Base-by-base conservation (phyloP, 805 yeast genomes). In the Suhomyces emberorum region DNA sequence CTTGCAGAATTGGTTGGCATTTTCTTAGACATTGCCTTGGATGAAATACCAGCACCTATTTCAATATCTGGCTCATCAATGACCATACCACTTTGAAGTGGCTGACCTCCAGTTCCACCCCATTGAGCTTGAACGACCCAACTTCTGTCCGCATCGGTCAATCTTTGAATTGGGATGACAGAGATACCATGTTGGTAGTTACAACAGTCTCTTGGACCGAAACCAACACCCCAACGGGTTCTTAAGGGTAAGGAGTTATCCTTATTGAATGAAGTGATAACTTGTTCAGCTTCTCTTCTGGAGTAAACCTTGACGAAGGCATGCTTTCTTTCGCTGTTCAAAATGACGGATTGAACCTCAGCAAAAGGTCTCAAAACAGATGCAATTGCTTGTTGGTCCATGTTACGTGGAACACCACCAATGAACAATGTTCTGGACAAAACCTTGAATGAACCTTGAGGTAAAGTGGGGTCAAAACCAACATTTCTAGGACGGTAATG, bases 221-320 rank as follows among this genome's bases (percentile, higher is more conserved):
- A 93, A 1, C 98, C 98, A 44, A 93, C 98, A 48, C 98, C 98
- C 98, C 98, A 93, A 57, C 96, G 76, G 4, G 95, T 86, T 63
- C 98, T 77, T 48, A 93, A 69, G 48, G 77, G 67, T 55, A 68
- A 64, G 7, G 76, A 60, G 27, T 83, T 82, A 43, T 80, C 81
- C 48, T 81, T 78, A 53, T 79, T 79, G 65, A 89, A 88, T 28
- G 79, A 76, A 27, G 75, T 70, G 39, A 88, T 74, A 10, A 88
- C 88, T 42, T 71, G 76, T 57, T 86, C 96, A 20, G 98, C 98
- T 61, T 91, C 98, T 24, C 71, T 74, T 62, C 98, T 77, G 15
- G 95, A 86, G 57, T 84, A 88, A 17, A 89, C 95, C 63, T 93
- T 93, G 30, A 91, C 95, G 55, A 93, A 93, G 0, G 98, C 98